A percentile compares a stretch with the other conserved stretches of the same genome.
Conservation (phyloP, 2,329 filamentous ascomycete genomes). For the Apiospora malaysiana region DNA sequence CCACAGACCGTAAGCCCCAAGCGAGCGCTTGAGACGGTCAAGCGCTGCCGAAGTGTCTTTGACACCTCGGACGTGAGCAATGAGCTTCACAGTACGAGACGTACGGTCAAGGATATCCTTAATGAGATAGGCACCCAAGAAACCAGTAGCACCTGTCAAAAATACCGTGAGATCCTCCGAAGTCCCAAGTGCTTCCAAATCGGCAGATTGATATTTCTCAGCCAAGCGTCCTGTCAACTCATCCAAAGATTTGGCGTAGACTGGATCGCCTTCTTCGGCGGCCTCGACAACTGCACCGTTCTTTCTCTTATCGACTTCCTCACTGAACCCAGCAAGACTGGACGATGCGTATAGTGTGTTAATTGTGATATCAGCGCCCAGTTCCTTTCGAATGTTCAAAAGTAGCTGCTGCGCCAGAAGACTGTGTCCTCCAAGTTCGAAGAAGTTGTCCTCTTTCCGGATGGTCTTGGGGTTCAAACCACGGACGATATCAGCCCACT, state of each 20-base stretch:
- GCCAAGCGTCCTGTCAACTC: slow-evolving; percentile 49
- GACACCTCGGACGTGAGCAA: slow-evolving; percentile 75
- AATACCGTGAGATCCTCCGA: slow-evolving; percentile 64
- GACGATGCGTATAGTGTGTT: slow-evolving; percentile 72
- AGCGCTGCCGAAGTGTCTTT: slow-evolving; percentile 65
- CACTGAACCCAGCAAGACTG: slow-evolving; percentile 51
- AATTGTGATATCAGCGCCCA: slow-evolving; percentile 65
- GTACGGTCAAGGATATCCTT: slow-evolving; percentile 72
- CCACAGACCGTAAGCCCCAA: slow-evolving; percentile 83
- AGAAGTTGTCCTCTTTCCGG: slow-evolving; percentile 68
- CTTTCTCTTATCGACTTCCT: slow-evolving; percentile 53
- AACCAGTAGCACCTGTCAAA: slow-evolving; percentile 88
- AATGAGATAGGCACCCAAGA: slow-evolving; percentile 82
- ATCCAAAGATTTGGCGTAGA: slow-evolving; percentile 57
- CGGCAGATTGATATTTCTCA: slow-evolving; percentile 43
- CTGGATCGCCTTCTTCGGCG: slow-evolving; percentile 46
- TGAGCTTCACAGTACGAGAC: slow-evolving; percentile 58
- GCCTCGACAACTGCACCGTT: slow-evolving; percentile 34
- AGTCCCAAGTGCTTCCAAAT: slow-evolving; percentile 27
- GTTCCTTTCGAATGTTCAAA: slow-evolving; percentile 61
- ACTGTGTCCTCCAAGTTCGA: slow-evolving; percentile 81
- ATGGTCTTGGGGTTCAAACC: slow-evolving; percentile 72
- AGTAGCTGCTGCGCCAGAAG: slow-evolving; percentile 83
- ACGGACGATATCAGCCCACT: slow-evolving; percentile 75
- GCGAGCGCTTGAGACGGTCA: slow-evolving; percentile 69